A percentile compares a stretch with the other conserved stretches of the same genome.
These are phyloP conservation scores for Lactifluus rugatus DNA, from an alignment of 768 basidiomycete genomes.

Conservation along the genomic window DNA sequence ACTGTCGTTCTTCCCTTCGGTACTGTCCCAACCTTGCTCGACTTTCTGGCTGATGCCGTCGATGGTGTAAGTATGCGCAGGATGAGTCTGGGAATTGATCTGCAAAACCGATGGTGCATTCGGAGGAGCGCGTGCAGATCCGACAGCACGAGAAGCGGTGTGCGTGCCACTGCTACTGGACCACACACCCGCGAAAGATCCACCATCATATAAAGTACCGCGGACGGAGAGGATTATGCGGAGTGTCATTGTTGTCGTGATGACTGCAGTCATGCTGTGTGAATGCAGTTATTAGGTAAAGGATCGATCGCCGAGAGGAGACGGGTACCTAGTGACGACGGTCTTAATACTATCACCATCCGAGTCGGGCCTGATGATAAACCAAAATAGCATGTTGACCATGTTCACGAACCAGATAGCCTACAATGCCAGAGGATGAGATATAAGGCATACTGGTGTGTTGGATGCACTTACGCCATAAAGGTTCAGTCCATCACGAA, in stretches of 20 bases:
- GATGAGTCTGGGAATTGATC: slow-evolving; percentile 13
- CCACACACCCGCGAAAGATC: slow-evolving; percentile 47
- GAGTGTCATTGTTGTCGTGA: slow-evolving; percentile 81
- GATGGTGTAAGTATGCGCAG: slow-evolving; percentile 25
- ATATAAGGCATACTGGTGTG: background rate
- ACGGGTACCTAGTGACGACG: slow-evolving; percentile 52
- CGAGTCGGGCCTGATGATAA: slow-evolving; percentile 62
- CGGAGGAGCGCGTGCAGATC: slow-evolving; percentile 34
- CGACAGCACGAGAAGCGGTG: slow-evolving; percentile 37
- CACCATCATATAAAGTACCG: slow-evolving; percentile 63
- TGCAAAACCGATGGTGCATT: slow-evolving; percentile 20
- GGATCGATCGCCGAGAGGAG: background rate
- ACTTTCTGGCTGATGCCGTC: slow-evolving; percentile 23
- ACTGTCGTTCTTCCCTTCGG: slow-evolving; percentile 11
- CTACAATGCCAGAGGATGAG: slow-evolving; percentile 23
- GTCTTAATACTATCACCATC: slow-evolving; percentile 62
- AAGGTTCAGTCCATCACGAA: slow-evolving; percentile 80
- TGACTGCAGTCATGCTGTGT: slow-evolving; percentile 70
- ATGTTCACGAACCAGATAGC: slow-evolving; percentile 74
- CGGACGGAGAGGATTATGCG: slow-evolving; percentile 79
- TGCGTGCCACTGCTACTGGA: slow-evolving; percentile 26
- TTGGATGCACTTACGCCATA: slow-evolving; percentile 46
- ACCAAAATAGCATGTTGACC: slow-evolving; percentile 81
- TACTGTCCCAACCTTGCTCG: slow-evolving; percentile 14
- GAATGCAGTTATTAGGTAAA: background rate